These are phyloP conservation scores for Taiozyma onychis DNA, from an alignment of 1,139 yeast species.

Conservation along the genomic window DNA sequence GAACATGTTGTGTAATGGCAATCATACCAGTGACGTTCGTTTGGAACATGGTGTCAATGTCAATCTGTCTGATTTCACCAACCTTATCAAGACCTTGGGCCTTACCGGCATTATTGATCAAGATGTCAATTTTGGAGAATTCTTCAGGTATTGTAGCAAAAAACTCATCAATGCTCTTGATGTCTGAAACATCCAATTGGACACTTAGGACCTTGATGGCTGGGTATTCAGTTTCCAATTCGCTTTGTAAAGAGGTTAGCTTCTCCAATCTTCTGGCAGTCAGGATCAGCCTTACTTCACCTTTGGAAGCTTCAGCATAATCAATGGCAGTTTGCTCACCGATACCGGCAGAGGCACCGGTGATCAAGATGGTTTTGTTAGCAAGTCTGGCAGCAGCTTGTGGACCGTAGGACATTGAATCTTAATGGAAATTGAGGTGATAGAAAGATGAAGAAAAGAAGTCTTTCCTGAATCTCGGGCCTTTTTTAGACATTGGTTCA, in stretches of 20 bases:
- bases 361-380: conserved; percentile 50
- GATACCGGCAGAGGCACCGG: conserved; percentile 76
- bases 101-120: conserved; percentile 70
- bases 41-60: conserved; percentile 52
- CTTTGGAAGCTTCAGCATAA: conserved; percentile 56
- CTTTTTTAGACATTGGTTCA: neutral
- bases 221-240: conserved; percentile 38
- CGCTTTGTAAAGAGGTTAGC: conserved; percentile 36
- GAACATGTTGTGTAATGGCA: conserved; percentile 51
- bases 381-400: conserved; percentile 48
- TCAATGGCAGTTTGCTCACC: conserved; percentile 65
- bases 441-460: neutral
- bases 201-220: conserved; percentile 37
- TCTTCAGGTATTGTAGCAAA: conserved; percentile 39
- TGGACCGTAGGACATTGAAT: conserved; percentile 37
- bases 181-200: conserved; percentile 44
- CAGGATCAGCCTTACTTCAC: conserved; percentile 51
- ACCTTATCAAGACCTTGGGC: conserved; percentile 59
- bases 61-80: conserved; percentile 45
- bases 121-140: conserved; percentile 44
- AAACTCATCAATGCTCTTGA: conserved; percentile 40
- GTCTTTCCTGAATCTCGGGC: neutral
- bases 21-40: conserved; percentile 66
- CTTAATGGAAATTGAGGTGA: neutral
- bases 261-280: conserved; percentile 57